Evolutionary conservation across 2,329 filamentous ascomycete species (phyloP), one percentile per base, ranked within the genome.

Genomic region (Clonostachys sp.): DNA sequence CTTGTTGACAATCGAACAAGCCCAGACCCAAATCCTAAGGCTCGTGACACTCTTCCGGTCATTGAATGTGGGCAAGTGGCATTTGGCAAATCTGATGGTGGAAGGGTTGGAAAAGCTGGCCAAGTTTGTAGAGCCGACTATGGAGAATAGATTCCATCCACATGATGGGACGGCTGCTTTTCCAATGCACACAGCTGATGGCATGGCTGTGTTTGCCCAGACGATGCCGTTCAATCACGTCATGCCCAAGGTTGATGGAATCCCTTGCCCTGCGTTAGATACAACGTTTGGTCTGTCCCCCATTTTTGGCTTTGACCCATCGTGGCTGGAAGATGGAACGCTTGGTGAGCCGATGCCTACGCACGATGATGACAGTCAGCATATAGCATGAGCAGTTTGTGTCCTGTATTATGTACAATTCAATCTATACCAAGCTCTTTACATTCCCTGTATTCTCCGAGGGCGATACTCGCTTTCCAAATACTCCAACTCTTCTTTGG

Each of bases 401-500:
- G 35, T 36, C 16, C 33, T 35, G 18, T 17, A 16, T 17, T 4
- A 12, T 53, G 20, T 49, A 40, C 13, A 17, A 42, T 5, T 46
- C 47, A 12, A 34, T 30, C 8, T 30, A 30, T 30, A 30, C 24
- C 24, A 30, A 30, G 24, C 24, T 30, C 14, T 3, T 38, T 44
- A 47, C 43, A 49, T 46, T 0, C 73, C 71, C 12, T 58, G 44
- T 18, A 77, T 65, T 20, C 62, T 55, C 69, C 80, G 77, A 3
- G 78, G 76, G 53, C 74, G 51, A 61, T 86, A 87, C 16, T 76
- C 68, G 59, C 82, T 81, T 61, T 86, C 83, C 5, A 86, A 62
- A 55, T 80, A 83, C 46, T 73, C 69, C 51, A 79, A 72, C 57
- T 87, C 83, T 51, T 85, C 80, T 1, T 74, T 69, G 0, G 70